These are phyloP conservation scores for Pinus taeda DNA, from an alignment of 75 land plant genomes.

Conservation along the genomic window DNA sequence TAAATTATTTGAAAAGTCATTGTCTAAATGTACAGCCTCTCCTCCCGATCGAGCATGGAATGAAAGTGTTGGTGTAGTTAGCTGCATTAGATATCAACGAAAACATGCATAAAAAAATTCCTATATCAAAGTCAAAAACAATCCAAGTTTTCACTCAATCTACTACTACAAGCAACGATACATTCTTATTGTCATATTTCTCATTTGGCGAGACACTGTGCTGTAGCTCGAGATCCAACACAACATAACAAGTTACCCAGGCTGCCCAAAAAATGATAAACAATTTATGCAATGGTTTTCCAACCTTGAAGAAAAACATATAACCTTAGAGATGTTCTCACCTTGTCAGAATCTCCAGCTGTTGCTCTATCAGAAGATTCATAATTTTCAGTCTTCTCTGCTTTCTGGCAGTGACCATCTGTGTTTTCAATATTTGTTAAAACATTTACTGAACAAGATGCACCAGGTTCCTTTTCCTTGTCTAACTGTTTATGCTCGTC, in stretches of 20 bases:
- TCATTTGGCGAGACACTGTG: constrained; percentile 24
- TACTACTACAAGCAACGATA: constrained; percentile 30
- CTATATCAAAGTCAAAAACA: neutral
- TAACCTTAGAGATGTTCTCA: constrained; percentile 10
- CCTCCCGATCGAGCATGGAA: constrained; percentile 23
- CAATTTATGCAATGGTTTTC: neutral
- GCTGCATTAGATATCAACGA: constrained; percentile 25
- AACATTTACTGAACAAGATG: neutral
- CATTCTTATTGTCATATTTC: constrained; percentile 25
- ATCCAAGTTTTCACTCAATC: neutral
- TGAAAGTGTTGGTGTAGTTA: constrained; percentile 26
- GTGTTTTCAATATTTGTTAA: constrained; percentile 2
- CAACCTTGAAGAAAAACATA: neutral
- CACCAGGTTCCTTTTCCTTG: constrained; percentile 3
- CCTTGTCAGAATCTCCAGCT: constrained; percentile 88
- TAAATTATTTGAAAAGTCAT: constrained; percentile 31
- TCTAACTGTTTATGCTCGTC: neutral
- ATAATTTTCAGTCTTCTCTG: constrained; percentile 12
- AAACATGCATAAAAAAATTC: neutral
- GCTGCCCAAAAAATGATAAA: neutral
- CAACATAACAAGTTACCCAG: neutral
- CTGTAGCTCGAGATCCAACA: constrained; percentile 28
- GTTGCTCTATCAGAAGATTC: constrained; percentile 69
- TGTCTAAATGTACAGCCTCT: constrained; percentile 16
- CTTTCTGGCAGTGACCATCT: neutral